Percentiles rank a stretch among this genome's conserved stretches.
Evolutionary conservation across 1,139 yeast genomes (phyloP).

Genomic region (Eremothecium sinecaudum): DNA sequence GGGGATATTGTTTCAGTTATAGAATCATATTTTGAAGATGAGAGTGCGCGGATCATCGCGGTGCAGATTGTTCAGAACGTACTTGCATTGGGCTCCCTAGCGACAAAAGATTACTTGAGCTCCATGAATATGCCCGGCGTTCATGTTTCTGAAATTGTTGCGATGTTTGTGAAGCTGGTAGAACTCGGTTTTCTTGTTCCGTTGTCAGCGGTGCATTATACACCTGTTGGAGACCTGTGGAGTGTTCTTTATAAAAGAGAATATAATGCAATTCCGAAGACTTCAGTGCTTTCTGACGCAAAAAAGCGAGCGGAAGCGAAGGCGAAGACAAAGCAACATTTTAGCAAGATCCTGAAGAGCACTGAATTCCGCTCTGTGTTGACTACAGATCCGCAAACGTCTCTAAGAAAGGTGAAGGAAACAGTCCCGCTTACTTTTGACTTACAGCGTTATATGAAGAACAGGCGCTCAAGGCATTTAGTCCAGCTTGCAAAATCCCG

Average conservation of each 20-base stretch:
- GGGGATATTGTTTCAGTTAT: conserved; percentile 64
- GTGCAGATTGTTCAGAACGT: conserved; percentile 63
- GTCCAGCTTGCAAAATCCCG: conserved; percentile 55
- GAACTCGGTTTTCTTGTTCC: conserved; percentile 49
- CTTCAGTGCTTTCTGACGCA: conserved; percentile 47
- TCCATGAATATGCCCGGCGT: conserved; percentile 27
- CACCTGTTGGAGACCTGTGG: conserved; percentile 51
- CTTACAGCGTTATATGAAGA: conserved; percentile 56
- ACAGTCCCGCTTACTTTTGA: conserved; percentile 52
- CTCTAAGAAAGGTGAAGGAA: conserved; percentile 37
- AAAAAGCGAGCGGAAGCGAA: conserved; percentile 60
- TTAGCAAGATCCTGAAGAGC: conserved; percentile 19
- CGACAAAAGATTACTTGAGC: conserved; percentile 49
- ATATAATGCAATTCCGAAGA: conserved; percentile 42
- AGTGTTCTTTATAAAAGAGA: conserved; percentile 43
- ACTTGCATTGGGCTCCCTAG: conserved; percentile 52
- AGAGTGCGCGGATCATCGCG: conserved; percentile 38
- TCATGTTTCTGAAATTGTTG: conserved; percentile 15
- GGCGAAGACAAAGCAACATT: conserved; percentile 41
- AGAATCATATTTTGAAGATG: conserved; percentile 12
- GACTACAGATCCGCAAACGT: conserved; percentile 30
- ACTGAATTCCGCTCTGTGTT: conserved; percentile 35
- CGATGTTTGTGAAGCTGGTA: conserved; percentile 23
- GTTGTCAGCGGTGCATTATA: conserved; percentile 32
- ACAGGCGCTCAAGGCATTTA: conserved; percentile 56